These are phyloP conservation scores for Primulina eburnea DNA, from an alignment of 257 asterid genomes.

Conservation along the genomic window DNA sequence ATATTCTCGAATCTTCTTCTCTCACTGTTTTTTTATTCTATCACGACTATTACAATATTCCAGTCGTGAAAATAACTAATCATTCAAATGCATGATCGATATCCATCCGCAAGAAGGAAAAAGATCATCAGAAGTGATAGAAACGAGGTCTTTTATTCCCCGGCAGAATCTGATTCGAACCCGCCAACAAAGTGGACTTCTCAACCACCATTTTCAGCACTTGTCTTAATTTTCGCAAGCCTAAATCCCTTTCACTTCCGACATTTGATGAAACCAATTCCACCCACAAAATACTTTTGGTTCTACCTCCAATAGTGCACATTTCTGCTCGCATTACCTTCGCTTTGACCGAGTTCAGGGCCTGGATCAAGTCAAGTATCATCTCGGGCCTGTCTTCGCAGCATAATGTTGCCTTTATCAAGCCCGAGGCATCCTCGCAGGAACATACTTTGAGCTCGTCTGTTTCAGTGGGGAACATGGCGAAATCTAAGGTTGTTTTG, in stretches of 20 bases:
- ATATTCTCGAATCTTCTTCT: too few species aligned
- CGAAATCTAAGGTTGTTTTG: too few species aligned
- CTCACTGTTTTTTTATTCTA: background rate
- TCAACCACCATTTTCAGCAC: background rate
- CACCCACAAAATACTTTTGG: slow-evolving; percentile 59
- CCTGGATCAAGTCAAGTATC: slow-evolving; percentile 51
- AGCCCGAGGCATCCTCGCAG: slow-evolving; percentile 36
- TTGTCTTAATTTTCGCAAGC: background rate
- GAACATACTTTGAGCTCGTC: slow-evolving; percentile 57
- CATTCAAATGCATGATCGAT: background rate
- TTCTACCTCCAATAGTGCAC: slow-evolving; percentile 81
- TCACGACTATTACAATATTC: background rate
- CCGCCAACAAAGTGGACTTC: background rate
- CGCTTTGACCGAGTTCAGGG: slow-evolving; percentile 54
- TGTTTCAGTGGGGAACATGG: slow-evolving; percentile 50
- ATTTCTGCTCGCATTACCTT: slow-evolving; percentile 71
- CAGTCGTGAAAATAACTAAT: background rate
- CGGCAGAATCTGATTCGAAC: background rate
- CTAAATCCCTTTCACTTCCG: slow-evolving; percentile 29
- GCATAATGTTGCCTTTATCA: slow-evolving; percentile 55
- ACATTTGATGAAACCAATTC: slow-evolving; percentile 8
- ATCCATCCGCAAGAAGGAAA: background rate
- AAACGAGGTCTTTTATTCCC: background rate
- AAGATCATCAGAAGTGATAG: background rate
- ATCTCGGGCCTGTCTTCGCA: slow-evolving; percentile 85